phyloP scores from a whole-genome alignment of 225 moss, liverwort and hornwort species.

The Thuidium tamariscinum region DNA sequence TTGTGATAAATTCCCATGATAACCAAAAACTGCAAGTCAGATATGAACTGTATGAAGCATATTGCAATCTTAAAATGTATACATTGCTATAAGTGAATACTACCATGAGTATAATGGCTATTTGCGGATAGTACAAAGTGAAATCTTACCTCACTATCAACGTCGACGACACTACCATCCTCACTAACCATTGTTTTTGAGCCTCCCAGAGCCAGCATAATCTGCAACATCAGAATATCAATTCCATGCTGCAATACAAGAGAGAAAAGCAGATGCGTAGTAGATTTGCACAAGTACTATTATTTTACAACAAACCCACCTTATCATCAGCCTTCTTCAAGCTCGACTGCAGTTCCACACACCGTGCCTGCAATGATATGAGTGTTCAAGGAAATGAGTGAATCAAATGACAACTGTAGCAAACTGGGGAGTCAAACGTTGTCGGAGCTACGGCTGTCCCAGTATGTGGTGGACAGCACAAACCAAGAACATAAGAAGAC shows the following conservation, averaged over 20 bases:
- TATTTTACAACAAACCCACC: neutral
- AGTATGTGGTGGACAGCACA: neutral
- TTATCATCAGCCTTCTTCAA: conserved; percentile 93
- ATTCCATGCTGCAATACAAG: neutral
- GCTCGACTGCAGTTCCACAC: conserved; percentile 58
- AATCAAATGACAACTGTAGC: neutral
- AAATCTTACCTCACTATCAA: conserved; percentile 60
- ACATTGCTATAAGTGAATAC: neutral
- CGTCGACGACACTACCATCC: conserved; percentile 42
- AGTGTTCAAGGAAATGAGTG: neutral
- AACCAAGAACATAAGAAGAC: neutral
- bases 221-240: conserved; percentile 16
- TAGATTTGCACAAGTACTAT: neutral
- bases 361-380: conserved; percentile 43
- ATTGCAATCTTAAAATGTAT: neutral
- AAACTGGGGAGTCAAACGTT: neutral
- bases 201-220: conserved; percentile 68
- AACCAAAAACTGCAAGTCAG: neutral
- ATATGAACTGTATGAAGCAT: neutral
- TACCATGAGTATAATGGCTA: neutral
- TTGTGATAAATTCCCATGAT: neutral
- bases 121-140: neutral
- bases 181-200: conserved; percentile 46
- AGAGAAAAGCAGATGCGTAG: neutral
- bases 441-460: neutral